phyloP scores from a whole-genome alignment of 1,139 yeast genomes.

The Lodderomyces oxycetoniae region DNA sequence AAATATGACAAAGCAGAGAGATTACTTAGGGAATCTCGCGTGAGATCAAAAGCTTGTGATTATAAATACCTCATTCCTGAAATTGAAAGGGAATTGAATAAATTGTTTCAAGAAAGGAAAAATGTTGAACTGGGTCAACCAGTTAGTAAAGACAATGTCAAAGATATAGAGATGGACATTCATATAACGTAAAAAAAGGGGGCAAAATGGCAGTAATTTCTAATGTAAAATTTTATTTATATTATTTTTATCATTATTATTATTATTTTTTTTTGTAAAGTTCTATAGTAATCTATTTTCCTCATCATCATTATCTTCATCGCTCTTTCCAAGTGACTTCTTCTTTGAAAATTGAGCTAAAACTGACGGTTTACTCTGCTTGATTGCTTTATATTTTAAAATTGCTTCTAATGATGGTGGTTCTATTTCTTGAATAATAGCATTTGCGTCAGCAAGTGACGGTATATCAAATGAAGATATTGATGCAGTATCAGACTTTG shows the following conservation, averaged over 20 bases:
- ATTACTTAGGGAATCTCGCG: slow-evolving; percentile 62
- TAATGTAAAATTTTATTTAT: no score
- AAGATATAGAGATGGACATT: slow-evolving; percentile 18
- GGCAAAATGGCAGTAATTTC: neutral
- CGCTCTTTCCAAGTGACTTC: slow-evolving; percentile 3
- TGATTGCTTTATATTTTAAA: slow-evolving; percentile 23
- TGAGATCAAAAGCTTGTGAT: slow-evolving; percentile 65
- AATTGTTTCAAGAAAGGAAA: slow-evolving; percentile 36
- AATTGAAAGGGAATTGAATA: slow-evolving; percentile 61
- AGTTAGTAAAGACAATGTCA: slow-evolving; percentile 8
- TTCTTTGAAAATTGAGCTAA: slow-evolving; percentile 3
- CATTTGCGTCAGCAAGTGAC: slow-evolving; percentile 14
- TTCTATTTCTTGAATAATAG: slow-evolving; percentile 34
- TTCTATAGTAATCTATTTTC: slow-evolving; percentile 15
- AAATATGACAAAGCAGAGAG: slow-evolving; percentile 56
- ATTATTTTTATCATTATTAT: neutral
- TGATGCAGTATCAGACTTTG: slow-evolving; percentile 15
- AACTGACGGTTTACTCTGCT: slow-evolving; percentile 12
- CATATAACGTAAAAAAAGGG: slow-evolving; percentile 12
- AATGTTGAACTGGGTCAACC: slow-evolving; percentile 6
- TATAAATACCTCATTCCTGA: slow-evolving; percentile 59
- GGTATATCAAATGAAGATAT: slow-evolving; percentile 21
- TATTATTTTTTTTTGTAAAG: neutral
- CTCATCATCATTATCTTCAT: slow-evolving; percentile 17
- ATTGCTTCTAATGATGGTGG: slow-evolving; percentile 36